phyloP scores from a whole-genome alignment of 1,284 basidiomycete species.

The Puccinia hordei region DNA sequence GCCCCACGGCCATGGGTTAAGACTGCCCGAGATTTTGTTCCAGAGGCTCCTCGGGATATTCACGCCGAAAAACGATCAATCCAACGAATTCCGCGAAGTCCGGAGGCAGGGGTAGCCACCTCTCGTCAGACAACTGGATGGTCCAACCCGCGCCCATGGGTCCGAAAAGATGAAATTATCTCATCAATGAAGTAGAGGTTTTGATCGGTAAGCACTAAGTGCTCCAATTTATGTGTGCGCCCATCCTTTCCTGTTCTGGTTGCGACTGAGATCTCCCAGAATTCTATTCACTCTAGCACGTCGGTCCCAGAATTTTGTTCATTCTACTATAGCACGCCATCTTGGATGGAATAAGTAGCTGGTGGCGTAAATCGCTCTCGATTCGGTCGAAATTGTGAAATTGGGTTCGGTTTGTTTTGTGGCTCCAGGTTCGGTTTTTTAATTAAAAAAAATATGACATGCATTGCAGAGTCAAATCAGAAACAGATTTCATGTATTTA shows the following conservation, averaged over 20 bases:
- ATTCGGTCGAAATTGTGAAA: conserved; percentile 6
- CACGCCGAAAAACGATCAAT: not conserved
- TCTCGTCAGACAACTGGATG: conserved; percentile 15
- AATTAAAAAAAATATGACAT: conserved; percentile 2
- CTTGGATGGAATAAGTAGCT: not conserved
- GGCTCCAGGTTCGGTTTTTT: not conserved
- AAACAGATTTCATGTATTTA: not conserved
- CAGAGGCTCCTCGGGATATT: not conserved
- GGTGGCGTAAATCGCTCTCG: not conserved
- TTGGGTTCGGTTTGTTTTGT: conserved; percentile 21
- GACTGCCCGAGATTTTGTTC: conserved; percentile 2
- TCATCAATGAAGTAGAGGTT: conserved; percentile 14
- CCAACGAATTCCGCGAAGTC: conserved; percentile 5
- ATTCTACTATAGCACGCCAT: not conserved
- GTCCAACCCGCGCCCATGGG: conserved; percentile 29
- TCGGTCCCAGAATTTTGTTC: no score
- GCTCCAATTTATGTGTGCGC: not conserved
- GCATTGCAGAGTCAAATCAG: not conserved
- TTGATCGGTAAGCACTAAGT: not conserved
- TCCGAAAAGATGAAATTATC: conserved; percentile 21
- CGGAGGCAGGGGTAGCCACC: not conserved
- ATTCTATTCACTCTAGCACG: not conserved
- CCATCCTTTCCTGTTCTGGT: not conserved
- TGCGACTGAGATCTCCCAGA: not conserved
- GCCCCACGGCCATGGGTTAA: conserved; percentile 33